phyloP scores from a whole-genome alignment of 371 early-diverging fungal species.

The Mucor saturninus region DNA sequence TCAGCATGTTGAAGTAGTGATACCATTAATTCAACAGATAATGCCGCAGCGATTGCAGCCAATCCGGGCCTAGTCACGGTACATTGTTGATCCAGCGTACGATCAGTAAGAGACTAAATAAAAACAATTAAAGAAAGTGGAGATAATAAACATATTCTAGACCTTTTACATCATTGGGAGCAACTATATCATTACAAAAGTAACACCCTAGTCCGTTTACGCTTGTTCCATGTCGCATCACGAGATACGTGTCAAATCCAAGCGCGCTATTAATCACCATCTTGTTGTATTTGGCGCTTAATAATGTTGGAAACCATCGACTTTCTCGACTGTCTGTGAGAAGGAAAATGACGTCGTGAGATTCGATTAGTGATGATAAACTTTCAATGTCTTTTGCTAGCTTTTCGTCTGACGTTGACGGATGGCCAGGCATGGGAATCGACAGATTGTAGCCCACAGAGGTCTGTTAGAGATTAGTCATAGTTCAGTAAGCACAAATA shows the following conservation, averaged over 20 bases:
- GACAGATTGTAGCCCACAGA: constrained; percentile 69
- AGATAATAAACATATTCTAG: no score
- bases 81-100: constrained; percentile 96
- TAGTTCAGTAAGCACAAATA: background rate
- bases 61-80: constrained; percentile 97
- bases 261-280: constrained; percentile 92
- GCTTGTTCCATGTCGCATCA: constrained; percentile 91
- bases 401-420: constrained; percentile 51
- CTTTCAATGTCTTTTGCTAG: constrained; percentile 54
- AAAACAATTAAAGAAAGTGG: background rate
- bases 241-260: constrained; percentile 96
- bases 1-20: constrained; percentile 84
- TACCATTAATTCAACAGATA: constrained; percentile 90
- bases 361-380: constrained; percentile 65
- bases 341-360: constrained; percentile 87
- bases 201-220: constrained; percentile 81
- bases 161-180: constrained; percentile 80
- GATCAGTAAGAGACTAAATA: constrained; percentile 83
- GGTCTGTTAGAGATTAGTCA: constrained; percentile 43
- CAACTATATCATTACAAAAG: constrained; percentile 96
- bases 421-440: constrained; percentile 94
- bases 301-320: constrained; percentile 93
- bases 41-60: constrained; percentile 84
- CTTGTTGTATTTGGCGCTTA: constrained; percentile 69
- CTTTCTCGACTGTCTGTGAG: constrained; percentile 95